Evolutionary conservation across 768 basidiomycete genomes (phyloP).

Genomic region (Tricholoma saponaceum): DNA sequence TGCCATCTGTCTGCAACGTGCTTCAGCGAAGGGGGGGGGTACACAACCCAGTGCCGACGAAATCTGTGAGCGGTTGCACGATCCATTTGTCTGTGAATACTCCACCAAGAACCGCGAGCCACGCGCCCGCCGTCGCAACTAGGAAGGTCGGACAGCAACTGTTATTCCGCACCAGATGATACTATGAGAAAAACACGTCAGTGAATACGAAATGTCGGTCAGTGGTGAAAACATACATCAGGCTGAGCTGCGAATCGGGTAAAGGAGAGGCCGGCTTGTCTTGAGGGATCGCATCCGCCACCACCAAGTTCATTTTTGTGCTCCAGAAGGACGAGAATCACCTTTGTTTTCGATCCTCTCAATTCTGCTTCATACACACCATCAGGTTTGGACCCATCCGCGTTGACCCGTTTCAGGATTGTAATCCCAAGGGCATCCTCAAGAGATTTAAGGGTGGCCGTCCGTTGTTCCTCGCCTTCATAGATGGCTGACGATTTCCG

Average conservation of each 20-base stretch:
- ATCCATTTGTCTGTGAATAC: constrained; percentile 22
- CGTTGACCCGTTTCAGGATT: not conserved
- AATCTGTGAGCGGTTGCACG: constrained; percentile 30
- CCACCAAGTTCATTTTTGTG: constrained; percentile 23
- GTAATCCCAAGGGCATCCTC: not conserved
- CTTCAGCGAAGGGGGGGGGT: constrained; percentile 6
- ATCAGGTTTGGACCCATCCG: constrained; percentile 1
- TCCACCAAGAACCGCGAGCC: constrained; percentile 26
- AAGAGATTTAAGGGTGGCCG: not conserved
- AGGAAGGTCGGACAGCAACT: too few relatives aligned
- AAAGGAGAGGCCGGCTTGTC: too few relatives aligned
- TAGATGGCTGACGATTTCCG: not conserved
- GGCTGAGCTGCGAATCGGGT: constrained; percentile 10
- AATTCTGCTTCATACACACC: constrained; percentile 2
- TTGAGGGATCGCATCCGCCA: constrained; percentile 22
- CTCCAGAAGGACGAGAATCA: too few relatives aligned
- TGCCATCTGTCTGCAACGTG: constrained; percentile 10
- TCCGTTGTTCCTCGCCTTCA: not conserved
- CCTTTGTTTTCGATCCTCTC: too few relatives aligned
- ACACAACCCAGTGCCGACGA: constrained; percentile 20
- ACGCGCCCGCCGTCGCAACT: constrained; percentile 23
- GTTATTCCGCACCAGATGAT: too few relatives aligned
- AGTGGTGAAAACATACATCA: constrained; percentile 7
- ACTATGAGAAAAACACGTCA: too few relatives aligned
- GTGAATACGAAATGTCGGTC: not conserved